Conservation (phyloP, 1,139 yeast species). For the Candida smagusa region DNA sequence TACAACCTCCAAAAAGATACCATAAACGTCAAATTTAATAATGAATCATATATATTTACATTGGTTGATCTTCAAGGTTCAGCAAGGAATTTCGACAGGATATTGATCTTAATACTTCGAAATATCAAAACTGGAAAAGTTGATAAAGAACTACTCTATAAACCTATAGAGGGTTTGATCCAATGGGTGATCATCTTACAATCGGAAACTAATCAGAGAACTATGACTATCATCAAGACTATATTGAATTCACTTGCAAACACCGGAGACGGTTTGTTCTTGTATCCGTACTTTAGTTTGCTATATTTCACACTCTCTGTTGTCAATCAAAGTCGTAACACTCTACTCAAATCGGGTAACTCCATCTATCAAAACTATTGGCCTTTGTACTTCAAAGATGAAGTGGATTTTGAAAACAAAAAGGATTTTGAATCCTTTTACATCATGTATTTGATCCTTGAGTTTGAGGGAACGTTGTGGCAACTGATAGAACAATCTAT, state of each 20-base stretch:
- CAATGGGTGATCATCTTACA: conserved; percentile 36
- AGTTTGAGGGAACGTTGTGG: conserved; percentile 18
- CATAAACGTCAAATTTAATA: conserved; percentile 17
- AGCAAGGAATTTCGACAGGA: conserved; percentile 12
- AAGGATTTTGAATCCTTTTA: conserved; percentile 15
- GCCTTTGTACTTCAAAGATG: conserved; percentile 9
- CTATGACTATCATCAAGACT: conserved; percentile 8
- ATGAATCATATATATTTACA: conserved; percentile 23
- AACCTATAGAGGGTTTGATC: conserved; percentile 21
- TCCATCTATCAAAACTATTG: conserved; percentile 8
- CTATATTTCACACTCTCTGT: conserved; percentile 14
- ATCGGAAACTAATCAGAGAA: conserved; percentile 19
- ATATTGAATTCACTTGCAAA: conserved; percentile 1
- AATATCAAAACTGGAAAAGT: conserved; percentile 5
- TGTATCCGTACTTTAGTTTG: conserved; percentile 24
- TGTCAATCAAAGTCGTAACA: conserved; percentile 1
- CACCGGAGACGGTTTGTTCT: conserved; percentile 2
- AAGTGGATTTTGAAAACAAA: conserved; percentile 1
- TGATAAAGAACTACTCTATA: conserved; percentile 14
- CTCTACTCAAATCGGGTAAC: not conserved
- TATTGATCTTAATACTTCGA: conserved; percentile 10
- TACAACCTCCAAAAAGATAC: conserved; percentile 18
- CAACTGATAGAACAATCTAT: conserved; percentile 14
- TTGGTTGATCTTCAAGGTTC: conserved; percentile 25
- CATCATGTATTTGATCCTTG: conserved; percentile 13